A percentile compares a stretch with the other conserved stretches of the same genome.
Conservation (phyloP, 1,284 basidiomycete species). For the Mycena sp. region DNA sequence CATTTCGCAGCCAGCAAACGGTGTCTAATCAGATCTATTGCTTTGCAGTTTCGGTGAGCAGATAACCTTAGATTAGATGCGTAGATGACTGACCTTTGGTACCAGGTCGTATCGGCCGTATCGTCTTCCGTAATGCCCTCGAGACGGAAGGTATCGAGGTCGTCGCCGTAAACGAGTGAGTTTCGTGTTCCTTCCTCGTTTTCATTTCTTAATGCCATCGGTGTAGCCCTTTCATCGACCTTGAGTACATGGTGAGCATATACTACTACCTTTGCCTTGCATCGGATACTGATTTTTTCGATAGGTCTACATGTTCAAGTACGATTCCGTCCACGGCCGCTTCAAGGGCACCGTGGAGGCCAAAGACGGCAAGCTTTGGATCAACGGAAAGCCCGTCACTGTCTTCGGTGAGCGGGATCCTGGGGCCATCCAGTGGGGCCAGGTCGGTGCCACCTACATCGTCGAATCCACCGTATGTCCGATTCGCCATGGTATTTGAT, state of each 20-base stretch:
- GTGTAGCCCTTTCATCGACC: conserved; percentile 92
- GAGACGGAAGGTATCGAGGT: conserved; percentile 81
- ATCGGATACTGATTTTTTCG: conserved; percentile 8
- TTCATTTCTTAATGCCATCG: background rate
- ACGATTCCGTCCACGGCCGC: conserved; percentile 96
- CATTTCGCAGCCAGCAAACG: background rate
- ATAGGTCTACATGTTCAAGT: conserved; percentile 99
- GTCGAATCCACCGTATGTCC: conserved; percentile 90
- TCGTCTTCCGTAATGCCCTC: conserved; percentile 96
- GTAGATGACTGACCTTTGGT: background rate
- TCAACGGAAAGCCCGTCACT: conserved; percentile 84
- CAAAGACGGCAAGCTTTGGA: conserved; percentile 91
- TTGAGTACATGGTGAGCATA: conserved; percentile 87
- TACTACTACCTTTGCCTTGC: background rate
- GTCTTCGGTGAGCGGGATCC: conserved; percentile 94
- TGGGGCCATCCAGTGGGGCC: conserved; percentile 86
- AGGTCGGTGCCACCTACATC: conserved; percentile 89
- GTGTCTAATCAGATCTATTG: conserved; percentile 36
- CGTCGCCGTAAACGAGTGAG: conserved; percentile 91
- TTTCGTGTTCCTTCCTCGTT: conserved; percentile 24
- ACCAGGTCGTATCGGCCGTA: conserved; percentile 96
- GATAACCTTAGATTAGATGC: background rate
- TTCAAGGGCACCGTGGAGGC: conserved; percentile 89
- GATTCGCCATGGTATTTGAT: background rate
- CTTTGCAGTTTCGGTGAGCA: conserved; percentile 81